These are phyloP conservation scores for Phytopythium montanum DNA, from an alignment of 352 stramenopile genomes.

Conservation along the genomic window DNA sequence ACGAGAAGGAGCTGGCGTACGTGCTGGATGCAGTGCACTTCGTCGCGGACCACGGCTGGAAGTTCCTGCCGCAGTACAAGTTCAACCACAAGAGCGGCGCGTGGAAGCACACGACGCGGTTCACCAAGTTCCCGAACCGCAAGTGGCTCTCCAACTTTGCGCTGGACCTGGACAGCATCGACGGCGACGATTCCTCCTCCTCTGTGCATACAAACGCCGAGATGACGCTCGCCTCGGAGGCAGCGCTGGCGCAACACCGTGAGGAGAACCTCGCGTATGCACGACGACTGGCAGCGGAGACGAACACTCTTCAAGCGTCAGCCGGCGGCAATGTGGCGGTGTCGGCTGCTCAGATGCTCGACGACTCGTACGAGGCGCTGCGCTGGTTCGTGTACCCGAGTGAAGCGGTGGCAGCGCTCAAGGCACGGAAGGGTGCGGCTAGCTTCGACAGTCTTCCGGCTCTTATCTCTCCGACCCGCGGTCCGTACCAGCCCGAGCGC, in stretches of 20 bases:
- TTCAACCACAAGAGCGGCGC: slow-evolving; percentile 95
- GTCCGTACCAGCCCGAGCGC: slow-evolving; percentile 46
- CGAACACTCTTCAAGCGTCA: slow-evolving; percentile 8
- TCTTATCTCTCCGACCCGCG: slow-evolving; percentile 24
- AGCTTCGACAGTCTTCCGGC: background rate
- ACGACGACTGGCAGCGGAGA: slow-evolving; percentile 20
- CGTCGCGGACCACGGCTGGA: slow-evolving; percentile 91
- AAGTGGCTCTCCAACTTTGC: slow-evolving; percentile 59
- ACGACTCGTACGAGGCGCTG: slow-evolving; percentile 40
- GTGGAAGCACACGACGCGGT: slow-evolving; percentile 69
- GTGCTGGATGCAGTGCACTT: slow-evolving; percentile 92
- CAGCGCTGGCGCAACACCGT: slow-evolving; percentile 25
- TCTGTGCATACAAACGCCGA: background rate
- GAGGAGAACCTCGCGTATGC: slow-evolving; percentile 41
- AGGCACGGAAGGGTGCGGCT: slow-evolving; percentile 13
- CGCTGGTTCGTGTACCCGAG: slow-evolving; percentile 77
- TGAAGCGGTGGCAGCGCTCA: slow-evolving; percentile 86
- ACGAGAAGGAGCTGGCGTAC: slow-evolving; percentile 89
- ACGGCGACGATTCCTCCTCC: background rate
- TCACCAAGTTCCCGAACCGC: slow-evolving; percentile 47
- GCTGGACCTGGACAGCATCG: slow-evolving; percentile 23
- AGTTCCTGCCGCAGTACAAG: slow-evolving; percentile 93
- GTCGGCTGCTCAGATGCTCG: slow-evolving; percentile 45
- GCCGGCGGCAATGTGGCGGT: slow-evolving; percentile 22
- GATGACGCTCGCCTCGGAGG: slow-evolving; percentile 29